phyloP scores from a whole-genome alignment of 1,284 basidiomycete species.

The Malassezia japonica region DNA sequence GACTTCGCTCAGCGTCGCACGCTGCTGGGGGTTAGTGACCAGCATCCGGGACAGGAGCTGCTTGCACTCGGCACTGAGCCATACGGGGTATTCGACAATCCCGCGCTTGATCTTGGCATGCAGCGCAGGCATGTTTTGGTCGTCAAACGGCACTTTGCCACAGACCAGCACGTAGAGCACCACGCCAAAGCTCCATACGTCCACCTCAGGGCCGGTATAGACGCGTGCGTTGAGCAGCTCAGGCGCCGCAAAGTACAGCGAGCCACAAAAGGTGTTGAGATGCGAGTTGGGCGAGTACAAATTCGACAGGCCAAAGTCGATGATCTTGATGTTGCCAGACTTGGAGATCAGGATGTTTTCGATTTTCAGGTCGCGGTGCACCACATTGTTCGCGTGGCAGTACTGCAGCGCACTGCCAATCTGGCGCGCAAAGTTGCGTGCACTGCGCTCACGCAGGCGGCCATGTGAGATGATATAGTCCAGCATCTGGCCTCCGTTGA shows the following conservation, averaged over 20 bases:
- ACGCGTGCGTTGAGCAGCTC: constrained; percentile 91
- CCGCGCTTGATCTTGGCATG: constrained; percentile 99
- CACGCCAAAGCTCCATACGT: constrained; percentile 97
- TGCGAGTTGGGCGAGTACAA: constrained; percentile 77
- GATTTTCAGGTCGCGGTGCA: constrained; percentile 96
- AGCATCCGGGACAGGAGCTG: constrained; percentile 87
- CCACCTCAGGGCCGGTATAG: constrained; percentile 94
- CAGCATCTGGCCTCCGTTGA: constrained; percentile 97
- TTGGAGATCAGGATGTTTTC: constrained; percentile 99
- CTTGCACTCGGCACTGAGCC: constrained; percentile 92
- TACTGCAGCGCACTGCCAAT: constrained; percentile 92
- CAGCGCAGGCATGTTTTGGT: constrained; percentile 95
- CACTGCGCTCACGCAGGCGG: constrained; percentile 83
- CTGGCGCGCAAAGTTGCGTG: constrained; percentile 90
- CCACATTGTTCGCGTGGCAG: constrained; percentile 93
- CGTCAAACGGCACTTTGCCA: constrained; percentile 97
- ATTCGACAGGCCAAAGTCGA: constrained; percentile 96
- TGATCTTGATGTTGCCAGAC: constrained; percentile 98
- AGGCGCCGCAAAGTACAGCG: constrained; percentile 93
- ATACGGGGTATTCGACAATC: constrained; percentile 89
- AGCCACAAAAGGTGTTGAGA: constrained; percentile 91
- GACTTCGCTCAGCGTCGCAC: constrained; percentile 79
- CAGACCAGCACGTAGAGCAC: constrained; percentile 95
- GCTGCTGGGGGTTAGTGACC: constrained; percentile 77
- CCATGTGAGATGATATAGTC: constrained; percentile 99